phyloP scores from a whole-genome alignment of 1,284 basidiomycete species.

The Rhodotorula sp. region DNA sequence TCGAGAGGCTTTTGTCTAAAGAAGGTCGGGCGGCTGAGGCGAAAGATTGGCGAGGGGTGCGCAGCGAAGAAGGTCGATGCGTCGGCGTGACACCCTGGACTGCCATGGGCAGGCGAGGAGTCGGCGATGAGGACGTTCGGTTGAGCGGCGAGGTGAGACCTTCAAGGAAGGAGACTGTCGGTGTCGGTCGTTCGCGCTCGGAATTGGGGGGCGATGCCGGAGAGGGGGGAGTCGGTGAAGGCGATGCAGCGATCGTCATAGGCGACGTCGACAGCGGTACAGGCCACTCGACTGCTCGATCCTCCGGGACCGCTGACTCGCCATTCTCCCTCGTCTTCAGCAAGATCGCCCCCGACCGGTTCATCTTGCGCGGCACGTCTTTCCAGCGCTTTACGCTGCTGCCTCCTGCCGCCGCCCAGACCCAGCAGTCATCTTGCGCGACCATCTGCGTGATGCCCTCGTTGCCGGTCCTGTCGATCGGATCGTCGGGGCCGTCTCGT shows the following conservation, averaged over 20 bases:
- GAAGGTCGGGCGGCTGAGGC: constrained; percentile 11
- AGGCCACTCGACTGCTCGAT: constrained; percentile 7
- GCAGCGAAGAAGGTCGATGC: constrained; percentile 35
- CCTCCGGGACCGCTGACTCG: constrained; percentile 1
- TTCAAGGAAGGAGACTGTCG: constrained; percentile 36
- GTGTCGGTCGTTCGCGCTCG: constrained; percentile 17
- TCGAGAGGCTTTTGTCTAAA: constrained; percentile 4
- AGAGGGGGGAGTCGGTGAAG: background rate
- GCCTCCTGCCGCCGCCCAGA: constrained; percentile 87
- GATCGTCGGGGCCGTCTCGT: constrained; percentile 59
- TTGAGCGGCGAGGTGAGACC: constrained; percentile 25
- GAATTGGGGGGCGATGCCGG: constrained; percentile 10
- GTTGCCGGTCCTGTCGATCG: constrained; percentile 17
- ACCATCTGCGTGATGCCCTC: constrained; percentile 78
- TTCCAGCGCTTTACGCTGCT: constrained; percentile 81
- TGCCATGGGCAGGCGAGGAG: constrained; percentile 2
- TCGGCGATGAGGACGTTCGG: constrained; percentile 31
- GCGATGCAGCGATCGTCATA: background rate
- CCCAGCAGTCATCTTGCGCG: constrained; percentile 74
- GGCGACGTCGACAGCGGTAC: background rate
- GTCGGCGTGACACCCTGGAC: constrained; percentile 4
- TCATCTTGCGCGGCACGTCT: constrained; percentile 51
- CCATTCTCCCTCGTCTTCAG: constrained; percentile 6
- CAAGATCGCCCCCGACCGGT: constrained; percentile 10
- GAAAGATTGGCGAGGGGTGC: constrained; percentile 18